Base-by-base conservation (phyloP, 202 grass and related monocot genomes). In the Digitaria exilis region DNA sequence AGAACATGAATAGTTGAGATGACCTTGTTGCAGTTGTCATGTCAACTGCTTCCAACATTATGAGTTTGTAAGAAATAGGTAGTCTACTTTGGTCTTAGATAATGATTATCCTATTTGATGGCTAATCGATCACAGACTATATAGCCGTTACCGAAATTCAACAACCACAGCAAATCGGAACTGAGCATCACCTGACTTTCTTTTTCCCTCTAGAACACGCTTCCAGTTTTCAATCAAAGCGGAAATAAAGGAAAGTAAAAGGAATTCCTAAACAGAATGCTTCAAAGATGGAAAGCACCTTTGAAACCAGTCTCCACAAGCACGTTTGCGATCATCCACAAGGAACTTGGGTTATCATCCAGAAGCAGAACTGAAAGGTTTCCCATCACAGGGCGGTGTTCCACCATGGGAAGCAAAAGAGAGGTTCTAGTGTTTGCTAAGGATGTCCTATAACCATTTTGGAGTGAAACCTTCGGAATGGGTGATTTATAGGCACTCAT, bases 321-420 rank as follows among this genome's bases (percentile, higher is more conserved):
- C 45, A 8, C 71, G 21, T 46, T 28, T 46, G 73, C 64, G 56
- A 78, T 77, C 34, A 39, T 15, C 19, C 1, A 8, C 15, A 83
- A 31, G 7, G 73, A 83, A 2, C 11, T 4, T 2, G 56, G 15
- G 35, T 87, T 39, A 31, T 63, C 55, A 83, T 87, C 80, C 44
- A 83, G 79, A 87, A 87, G 56, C 58, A 87, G 25, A 44, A 64
- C 64, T 28, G 55, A 78, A 56, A 65, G 56, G 15, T 54, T 71
- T 12, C 64, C 45, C 80, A 78, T 87, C 18, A 35, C 21, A 67
- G 48, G 41, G n/a, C 46, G 51, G 57, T 66, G 68, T 45, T 70
- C 69, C 11, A 59, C 58, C 78, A 73, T 43, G 57, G 57, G 21
- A 72, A 34, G 17, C 18, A 75, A 45, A n/a, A 58, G 35, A 43